phyloP scores from a whole-genome alignment of 2,329 filamentous ascomycete species.

The Ophiostoma quercus region DNA sequence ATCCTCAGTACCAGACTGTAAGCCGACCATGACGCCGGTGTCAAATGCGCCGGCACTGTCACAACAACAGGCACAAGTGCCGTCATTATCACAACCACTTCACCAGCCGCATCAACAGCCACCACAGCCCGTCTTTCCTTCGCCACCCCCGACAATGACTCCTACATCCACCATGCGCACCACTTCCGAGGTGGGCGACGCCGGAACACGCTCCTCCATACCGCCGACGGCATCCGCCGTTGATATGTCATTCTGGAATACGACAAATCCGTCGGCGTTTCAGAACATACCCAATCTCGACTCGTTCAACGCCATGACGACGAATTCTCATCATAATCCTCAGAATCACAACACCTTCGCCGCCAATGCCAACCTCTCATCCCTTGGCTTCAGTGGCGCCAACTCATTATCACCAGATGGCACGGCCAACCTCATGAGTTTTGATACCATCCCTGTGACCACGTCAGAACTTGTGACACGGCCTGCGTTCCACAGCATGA shows the following conservation, averaged over 20 bases:
- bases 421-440: slow-evolving; percentile 12
- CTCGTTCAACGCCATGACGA: slow-evolving; percentile 11
- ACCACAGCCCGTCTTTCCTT: slow-evolving; percentile 12
- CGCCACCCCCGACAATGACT: slow-evolving; percentile 18
- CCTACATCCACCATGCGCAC: slow-evolving; percentile 18
- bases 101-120: not conserved
- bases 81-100: not conserved
- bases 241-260: slow-evolving; percentile 19
- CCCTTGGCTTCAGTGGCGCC: slow-evolving; percentile 1
- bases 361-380: slow-evolving; percentile 10
- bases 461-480: slow-evolving; percentile 18
- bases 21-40: not conserved
- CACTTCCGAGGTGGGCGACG: slow-evolving; percentile 17
- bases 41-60: not conserved
- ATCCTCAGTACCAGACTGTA: not conserved
- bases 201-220: not conserved
- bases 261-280: slow-evolving; percentile 4
- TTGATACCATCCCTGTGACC: slow-evolving; percentile 16
- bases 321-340: not conserved
- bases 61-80: not conserved
- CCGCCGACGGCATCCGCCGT: not conserved
- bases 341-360: not conserved
- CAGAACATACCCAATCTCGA: slow-evolving; percentile 15
- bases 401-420: not conserved
- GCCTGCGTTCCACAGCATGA: slow-evolving; percentile 21